Percentiles rank a stretch among this genome's conserved stretches.
Evolutionary conservation across 1,284 basidiomycete genomes (phyloP).

Genomic region (Athelia sp.): DNA sequence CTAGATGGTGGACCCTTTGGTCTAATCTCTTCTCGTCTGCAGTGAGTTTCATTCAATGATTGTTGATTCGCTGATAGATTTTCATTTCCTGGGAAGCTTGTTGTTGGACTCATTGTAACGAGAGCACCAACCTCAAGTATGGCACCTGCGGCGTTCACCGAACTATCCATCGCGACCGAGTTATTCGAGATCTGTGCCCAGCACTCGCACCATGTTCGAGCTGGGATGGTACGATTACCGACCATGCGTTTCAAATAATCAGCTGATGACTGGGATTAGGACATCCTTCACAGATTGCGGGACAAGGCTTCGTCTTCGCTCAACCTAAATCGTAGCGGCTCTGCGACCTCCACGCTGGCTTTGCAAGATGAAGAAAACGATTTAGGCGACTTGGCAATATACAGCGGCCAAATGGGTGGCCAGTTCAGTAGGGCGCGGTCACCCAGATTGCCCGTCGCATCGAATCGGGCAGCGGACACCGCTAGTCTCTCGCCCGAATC

Average conservation of each 20-base stretch:
- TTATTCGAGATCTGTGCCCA: conserved; percentile 45
- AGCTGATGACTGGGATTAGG: conserved; percentile 21
- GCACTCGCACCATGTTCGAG: conserved; percentile 43
- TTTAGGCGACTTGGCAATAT: conserved; percentile 57
- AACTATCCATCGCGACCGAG: conserved; percentile 50
- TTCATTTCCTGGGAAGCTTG: conserved; percentile 32
- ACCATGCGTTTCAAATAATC: neutral
- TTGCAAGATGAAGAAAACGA: conserved; percentile 43
- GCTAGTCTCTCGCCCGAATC: too few species aligned
- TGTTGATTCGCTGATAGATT: neutral
- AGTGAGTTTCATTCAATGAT: conserved; percentile 28
- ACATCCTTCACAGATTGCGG: conserved; percentile 42
- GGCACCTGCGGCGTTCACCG: conserved; percentile 51
- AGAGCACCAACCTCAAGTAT: conserved; percentile 54
- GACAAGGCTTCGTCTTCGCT: conserved; percentile 45
- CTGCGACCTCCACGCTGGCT: neutral
- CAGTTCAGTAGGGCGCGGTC: conserved; percentile 54
- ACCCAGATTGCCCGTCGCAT: neutral
- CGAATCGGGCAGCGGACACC: too few species aligned
- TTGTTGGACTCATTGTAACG: conserved; percentile 51
- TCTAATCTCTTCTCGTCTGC: conserved; percentile 51
- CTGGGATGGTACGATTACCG: conserved; percentile 37
- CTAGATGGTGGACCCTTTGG: conserved; percentile 50
- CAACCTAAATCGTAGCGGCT: conserved; percentile 33
- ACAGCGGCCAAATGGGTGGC: conserved; percentile 55